Evolutionary conservation across 1,284 basidiomycete species (phyloP), one percentile per base, ranked within the genome.

Genomic region (Microbotryomycetes sp.): DNA sequence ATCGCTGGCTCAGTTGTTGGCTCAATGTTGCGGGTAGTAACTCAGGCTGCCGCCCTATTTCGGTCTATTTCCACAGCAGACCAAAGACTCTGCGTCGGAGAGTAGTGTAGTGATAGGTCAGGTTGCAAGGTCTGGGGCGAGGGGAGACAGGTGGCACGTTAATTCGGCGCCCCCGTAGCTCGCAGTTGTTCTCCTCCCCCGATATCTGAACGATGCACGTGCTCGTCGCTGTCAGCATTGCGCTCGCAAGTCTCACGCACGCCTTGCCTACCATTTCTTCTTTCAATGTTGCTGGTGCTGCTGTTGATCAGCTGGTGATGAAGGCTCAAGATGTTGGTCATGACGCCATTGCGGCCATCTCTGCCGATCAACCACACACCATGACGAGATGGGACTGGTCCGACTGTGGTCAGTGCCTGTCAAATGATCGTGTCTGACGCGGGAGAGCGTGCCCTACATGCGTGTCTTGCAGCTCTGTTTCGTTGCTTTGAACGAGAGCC

Each of bases 341-440:
- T 36, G 22, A 25, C 23, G 48, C 16, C 23, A 26, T 22, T 47
- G 26, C 7, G 12, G 15, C 29, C 31, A 16, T 23, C 29, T 25
- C 19, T 46, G 6, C 32, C 15, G 42, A 55, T 19, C 9, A 19
- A 9, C 36, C 36, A 9, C 62, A 61, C 7, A 66, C 70, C 0
- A 50, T 54, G 46, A 67, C 67, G 3, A 60, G 55, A 28, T 72
- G 71, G 71, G 58, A 61, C 7, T 72, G 71, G 64, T 58, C 50
- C 48, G 71, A 72, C 47, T 72, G 71, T 49, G 71, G 71, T 72
- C n/a, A 25, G 71, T 62, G 16, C 6, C 16, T 14, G 45, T 22
- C 22, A 47, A 30, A 48, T 5, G 25, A 23, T 4, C 4, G 30
- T 30, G 32, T 29, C 26, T 15, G n/a, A 16, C 7, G 16, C 30